Percentiles rank a stretch among this genome's conserved stretches.
phyloP scores from a whole-genome alignment of 2,329 filamentous ascomycete genomes.

The Corinectria fuckeliana region DNA sequence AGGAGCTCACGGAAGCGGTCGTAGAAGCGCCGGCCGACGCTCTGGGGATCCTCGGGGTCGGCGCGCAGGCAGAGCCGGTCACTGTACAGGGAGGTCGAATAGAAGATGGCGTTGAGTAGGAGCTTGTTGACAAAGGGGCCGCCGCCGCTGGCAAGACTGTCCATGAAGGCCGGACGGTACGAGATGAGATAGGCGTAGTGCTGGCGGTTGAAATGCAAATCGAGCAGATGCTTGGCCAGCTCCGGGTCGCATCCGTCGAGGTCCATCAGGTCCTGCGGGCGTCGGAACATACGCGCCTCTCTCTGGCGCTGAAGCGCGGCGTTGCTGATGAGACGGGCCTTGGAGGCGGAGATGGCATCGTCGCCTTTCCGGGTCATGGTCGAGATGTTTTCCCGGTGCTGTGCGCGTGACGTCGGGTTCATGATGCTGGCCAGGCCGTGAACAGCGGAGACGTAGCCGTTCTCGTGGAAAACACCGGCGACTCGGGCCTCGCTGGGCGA shows the following conservation, averaged over 20 bases:
- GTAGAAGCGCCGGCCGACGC: slow-evolving; percentile 46
- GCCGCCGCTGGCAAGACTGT: slow-evolving; percentile 43
- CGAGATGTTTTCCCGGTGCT: slow-evolving; percentile 40
- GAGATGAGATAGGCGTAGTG: slow-evolving; percentile 47
- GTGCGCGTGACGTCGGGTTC: slow-evolving; percentile 40
- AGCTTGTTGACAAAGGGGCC: slow-evolving; percentile 47
- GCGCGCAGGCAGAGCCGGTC: slow-evolving; percentile 44
- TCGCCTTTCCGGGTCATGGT: slow-evolving; percentile 38
- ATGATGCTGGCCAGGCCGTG: slow-evolving; percentile 46
- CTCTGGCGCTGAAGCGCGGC: slow-evolving; percentile 43
- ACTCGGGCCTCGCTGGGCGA: slow-evolving; percentile 45
- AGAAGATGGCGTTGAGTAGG: slow-evolving; percentile 50
- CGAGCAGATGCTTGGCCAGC: slow-evolving; percentile 45
- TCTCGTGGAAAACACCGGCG: slow-evolving; percentile 44
- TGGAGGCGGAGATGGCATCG: slow-evolving; percentile 38
- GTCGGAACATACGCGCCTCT: slow-evolving; percentile 40
- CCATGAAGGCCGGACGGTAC: slow-evolving; percentile 49
- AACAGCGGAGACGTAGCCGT: slow-evolving; percentile 44
- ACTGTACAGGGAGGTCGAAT: slow-evolving; percentile 47
- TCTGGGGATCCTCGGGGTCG: slow-evolving; percentile 43
- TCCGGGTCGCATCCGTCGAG: slow-evolving; percentile 44
- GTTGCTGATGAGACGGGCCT: slow-evolving; percentile 45
- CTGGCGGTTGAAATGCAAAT: slow-evolving; percentile 48
- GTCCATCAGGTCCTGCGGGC: slow-evolving; percentile 42
- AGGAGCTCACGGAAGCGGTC: slow-evolving; percentile 46